These are phyloP conservation scores for Phytophthora melonis DNA, from an alignment of 352 stramenopile species.

Conservation along the genomic window DNA sequence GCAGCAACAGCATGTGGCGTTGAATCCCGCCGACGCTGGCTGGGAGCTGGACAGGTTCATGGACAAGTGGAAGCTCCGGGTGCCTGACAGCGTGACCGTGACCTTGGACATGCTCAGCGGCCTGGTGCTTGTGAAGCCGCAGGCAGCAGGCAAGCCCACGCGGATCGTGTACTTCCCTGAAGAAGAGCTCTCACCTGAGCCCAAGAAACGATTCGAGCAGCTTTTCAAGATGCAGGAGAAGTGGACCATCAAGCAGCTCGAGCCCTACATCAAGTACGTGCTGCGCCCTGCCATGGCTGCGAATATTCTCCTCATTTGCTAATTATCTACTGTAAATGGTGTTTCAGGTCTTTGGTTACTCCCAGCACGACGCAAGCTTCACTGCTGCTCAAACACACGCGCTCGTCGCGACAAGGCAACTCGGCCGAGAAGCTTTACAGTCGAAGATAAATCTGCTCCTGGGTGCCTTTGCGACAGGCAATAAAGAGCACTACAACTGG, in stretches of 20 bases:
- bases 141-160: constrained; percentile 47
- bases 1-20: constrained; percentile 36
- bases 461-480: neutral
- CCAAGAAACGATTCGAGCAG: constrained; percentile 79
- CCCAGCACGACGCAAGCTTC: constrained; percentile 76
- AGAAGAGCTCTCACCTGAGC: constrained; percentile 68
- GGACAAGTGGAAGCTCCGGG: constrained; percentile 84
- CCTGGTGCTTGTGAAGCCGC: constrained; percentile 60
- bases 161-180: constrained; percentile 77
- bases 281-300: neutral
- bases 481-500: neutral
- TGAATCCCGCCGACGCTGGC: constrained; percentile 45
- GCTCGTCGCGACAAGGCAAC: constrained; percentile 78
- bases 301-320: neutral
- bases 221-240: constrained; percentile 87
- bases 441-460: constrained; percentile 47
- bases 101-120: constrained; percentile 73
- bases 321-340: neutral
- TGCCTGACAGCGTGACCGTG: constrained; percentile 72
- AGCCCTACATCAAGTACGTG: constrained; percentile 84
- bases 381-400: constrained; percentile 83
- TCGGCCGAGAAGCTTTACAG: constrained; percentile 83
- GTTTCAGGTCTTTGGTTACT: constrained; percentile 64
- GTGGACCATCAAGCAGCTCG: constrained; percentile 82
- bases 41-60: constrained; percentile 75